These are phyloP conservation scores for Leptographium galeiforme DNA, from an alignment of 2,329 filamentous ascomycete species.

Conservation along the genomic window DNA sequence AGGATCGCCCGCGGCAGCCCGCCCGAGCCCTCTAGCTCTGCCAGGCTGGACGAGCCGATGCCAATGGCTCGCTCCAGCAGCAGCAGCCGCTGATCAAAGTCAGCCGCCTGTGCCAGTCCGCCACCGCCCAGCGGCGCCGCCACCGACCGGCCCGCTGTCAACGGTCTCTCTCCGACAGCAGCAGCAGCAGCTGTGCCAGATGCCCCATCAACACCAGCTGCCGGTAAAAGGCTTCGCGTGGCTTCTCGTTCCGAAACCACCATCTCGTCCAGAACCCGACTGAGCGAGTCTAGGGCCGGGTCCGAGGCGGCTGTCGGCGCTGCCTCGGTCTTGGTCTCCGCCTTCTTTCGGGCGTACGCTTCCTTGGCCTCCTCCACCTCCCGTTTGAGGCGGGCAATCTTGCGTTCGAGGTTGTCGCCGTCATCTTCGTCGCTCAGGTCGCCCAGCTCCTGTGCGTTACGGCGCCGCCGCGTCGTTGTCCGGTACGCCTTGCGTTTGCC, in stretches of 20 bases:
- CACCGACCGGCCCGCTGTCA: constrained; percentile 10
- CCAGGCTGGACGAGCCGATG: constrained; percentile 53
- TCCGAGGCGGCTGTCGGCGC: constrained; percentile 15
- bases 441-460: constrained; percentile 43
- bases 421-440: constrained; percentile 56
- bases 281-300: constrained; percentile 45
- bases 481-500: constrained; percentile 76
- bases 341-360: constrained; percentile 43
- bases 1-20: constrained; percentile 55
- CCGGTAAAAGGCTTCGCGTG: not conserved
- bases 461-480: constrained; percentile 53
- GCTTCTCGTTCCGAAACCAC: constrained; percentile 20
- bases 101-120: constrained; percentile 65
- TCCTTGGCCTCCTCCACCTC: constrained; percentile 66
- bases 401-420: constrained; percentile 45
- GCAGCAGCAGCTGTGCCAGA: not conserved
- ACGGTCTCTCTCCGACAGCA: constrained; percentile 12
- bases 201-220: not conserved
- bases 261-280: constrained; percentile 58
- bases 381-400: constrained; percentile 67
- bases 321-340: constrained; percentile 21
- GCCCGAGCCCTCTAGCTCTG: constrained; percentile 39
- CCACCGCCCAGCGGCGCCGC: constrained; percentile 26
- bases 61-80: constrained; percentile 72
- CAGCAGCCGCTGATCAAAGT: constrained; percentile 73